Conservation (phyloP, 345 rosid species). For the Populus davidiana region DNA sequence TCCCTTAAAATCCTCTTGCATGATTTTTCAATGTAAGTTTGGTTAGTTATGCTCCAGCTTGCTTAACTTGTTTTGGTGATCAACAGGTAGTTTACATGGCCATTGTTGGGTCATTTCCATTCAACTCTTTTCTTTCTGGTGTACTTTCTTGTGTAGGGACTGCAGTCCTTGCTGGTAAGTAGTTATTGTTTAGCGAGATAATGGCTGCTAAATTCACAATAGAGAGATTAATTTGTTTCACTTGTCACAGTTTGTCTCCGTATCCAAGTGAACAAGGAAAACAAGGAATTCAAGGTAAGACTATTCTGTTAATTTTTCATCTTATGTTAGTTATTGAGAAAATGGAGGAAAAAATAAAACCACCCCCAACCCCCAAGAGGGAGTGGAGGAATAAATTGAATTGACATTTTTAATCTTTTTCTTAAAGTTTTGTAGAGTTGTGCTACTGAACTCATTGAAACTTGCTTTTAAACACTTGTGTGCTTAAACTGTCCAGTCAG, state of each 20-base stretch:
- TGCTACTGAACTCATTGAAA: not conserved
- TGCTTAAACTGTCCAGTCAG: not conserved
- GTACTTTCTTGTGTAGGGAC: slow-evolving; percentile 95
- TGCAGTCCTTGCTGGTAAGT: slow-evolving; percentile 95
- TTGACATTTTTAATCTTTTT: not conserved
- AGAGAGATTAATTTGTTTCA: not conserved
- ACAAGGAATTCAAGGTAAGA: slow-evolving; percentile 88
- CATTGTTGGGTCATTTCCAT: slow-evolving; percentile 92
- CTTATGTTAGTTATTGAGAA: not conserved
- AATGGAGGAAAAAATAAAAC: too few relatives aligned
- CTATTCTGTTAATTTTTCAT: not conserved
- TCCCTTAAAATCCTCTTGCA: not conserved
- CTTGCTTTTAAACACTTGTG: not conserved
- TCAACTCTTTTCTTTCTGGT: slow-evolving; percentile 99
- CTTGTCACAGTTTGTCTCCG: slow-evolving; percentile 81
- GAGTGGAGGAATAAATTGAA: too few relatives aligned
- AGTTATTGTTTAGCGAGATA: not conserved
- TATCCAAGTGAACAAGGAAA: slow-evolving; percentile 98
- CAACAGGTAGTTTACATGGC: slow-evolving; percentile 90
- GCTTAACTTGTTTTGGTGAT: slow-evolving; percentile 15
- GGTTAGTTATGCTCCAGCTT: not conserved
- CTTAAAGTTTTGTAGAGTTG: not conserved
- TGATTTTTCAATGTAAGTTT: not conserved
- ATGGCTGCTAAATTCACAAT: not conserved
- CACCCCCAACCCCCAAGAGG: too few relatives aligned